Base-by-base conservation (phyloP, 208 protist species). In the Porcisia hertigi region DNA sequence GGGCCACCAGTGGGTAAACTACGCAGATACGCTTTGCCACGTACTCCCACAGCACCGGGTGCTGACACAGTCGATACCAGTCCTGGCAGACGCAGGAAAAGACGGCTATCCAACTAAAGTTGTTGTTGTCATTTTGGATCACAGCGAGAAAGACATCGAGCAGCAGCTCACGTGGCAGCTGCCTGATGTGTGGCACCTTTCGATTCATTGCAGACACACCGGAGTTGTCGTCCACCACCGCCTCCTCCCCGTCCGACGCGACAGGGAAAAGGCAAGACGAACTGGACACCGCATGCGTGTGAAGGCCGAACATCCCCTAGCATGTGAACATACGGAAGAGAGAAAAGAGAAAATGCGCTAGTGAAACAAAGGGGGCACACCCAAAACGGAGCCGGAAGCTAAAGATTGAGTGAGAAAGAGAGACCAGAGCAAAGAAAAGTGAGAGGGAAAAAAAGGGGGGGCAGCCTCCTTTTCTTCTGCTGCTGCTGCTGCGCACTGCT, bases 1-100 rank as follows among this genome's bases (percentile, higher is more conserved):
- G 84, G 60, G 81, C 75, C 49, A 96, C 83, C 0, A 96, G 83
- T n/a, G 92, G 92, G 71, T 94, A 94, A 16, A 84, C 88, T 6
- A 94, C 89, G 80, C 93, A 94, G 45, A 83, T 82, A 47, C 80
- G 86, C 71, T 93, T 91, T 8, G 85, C 84, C 6, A 92, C 85
- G 71, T 85, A 87, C 74, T 87, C 85, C 89, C 92, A 96, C 69
- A 96, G 80, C 36, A 90, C 76, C 8, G 85, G 62, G 73, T 94
- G 84, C 58, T 88, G 86, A 59, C 86, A 92, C 14, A 89, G 57
- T 34, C 57, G 80, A 67, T 88, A 77, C 89, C 92, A 96, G 14
- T 72, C 77, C 58, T 79, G 66, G 72, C 85, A 92, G 2, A 96
- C 88, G 65, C 69, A 81, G 25, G 89, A 93, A 49, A 95, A 80